Base-by-base conservation (phyloP, 2,329 filamentous ascomycete genomes). In the Penicillium aurantiogriseum region DNA sequence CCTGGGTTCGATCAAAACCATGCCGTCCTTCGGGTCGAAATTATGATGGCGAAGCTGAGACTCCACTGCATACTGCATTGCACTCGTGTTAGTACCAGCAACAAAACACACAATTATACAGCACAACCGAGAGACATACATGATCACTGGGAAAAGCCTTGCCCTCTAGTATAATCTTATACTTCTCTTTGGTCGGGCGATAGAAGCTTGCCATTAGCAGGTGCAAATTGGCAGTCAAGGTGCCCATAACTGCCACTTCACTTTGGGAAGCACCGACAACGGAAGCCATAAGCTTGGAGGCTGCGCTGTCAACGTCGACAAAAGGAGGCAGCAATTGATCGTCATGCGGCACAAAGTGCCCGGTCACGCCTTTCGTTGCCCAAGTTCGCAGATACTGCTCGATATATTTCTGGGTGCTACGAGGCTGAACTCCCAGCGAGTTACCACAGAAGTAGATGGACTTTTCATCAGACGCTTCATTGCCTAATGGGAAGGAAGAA, bases 101-200 rank as follows among this genome's bases (percentile, higher is more conserved):
- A 13, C 8, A 15, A 23, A 36, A 3, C 5, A 11, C 7, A 27
- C 4, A 17, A 8, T 46, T 38, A 1, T 4, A 27, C 10, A 3
- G 5, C 23, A 13, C 11, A 23, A 10, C 2, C n/a, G 8, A 27
- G 2, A 25, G 4, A 69, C 82, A 65, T 79, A 87, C 87, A 74
- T 91, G 88, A 69, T 96, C 92, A 72, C 89, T 92, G 0, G 92
- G 92, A 65, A 96, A 96, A 0, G 92, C 91, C 70, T 92, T 92
- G 74, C 89, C 90, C 74, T 96, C 91, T n/a, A 93, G 81, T 51
- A 95, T 88, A 61, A 96, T 88, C 77, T 93, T 94, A 77, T 88
- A 88, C 39, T 76, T 81, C 69, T 83, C 78, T 46, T 78, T 75
- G 0, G 81, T 88, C 0, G 91, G 91, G 52, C 78, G 81, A 76